Evolutionary conservation across 2,329 filamentous ascomycete species (phyloP), one percentile per base, ranked within the genome.

Genomic region (Fonsecaea multimorphosa): DNA sequence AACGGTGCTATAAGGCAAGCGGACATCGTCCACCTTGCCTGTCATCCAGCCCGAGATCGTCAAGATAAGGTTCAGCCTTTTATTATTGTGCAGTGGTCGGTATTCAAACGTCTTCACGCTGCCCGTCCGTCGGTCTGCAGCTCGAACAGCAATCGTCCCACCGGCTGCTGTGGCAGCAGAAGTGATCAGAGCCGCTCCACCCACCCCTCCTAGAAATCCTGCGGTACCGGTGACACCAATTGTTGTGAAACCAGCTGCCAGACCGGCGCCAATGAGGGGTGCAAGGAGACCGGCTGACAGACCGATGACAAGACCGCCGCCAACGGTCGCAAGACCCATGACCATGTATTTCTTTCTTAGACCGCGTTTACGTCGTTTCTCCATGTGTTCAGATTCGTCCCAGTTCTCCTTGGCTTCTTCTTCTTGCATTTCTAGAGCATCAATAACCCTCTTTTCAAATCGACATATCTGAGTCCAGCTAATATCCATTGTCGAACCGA

Each of bases 41-140:
- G 92, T 97, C 91, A 99, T 96, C 95, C 95, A 99, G 2, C 95
- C 95, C 0, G 94, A 93, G 32, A 99, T 87, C 0, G 95, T 98
- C 44, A 99, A 88, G 69, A 99, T 95, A 32, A 99, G 85, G 73
- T 99, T 98, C 44, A 97, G 91, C 64, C 93, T 86, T 79, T 99
- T 99, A 79, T 98, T 98, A 81, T 99, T 99, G 82, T 98, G 93
- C 53, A 99, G 81, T 6, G 95, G 95, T 52, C 94, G 87, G 76
- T 98, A 99, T 78, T 99, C 95, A 74, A 98, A 99, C 0, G 95
- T 99, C 78, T 89, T 93, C 64, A 99, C 96, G 1, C 93, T 89
- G 14, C 95, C 94, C 1, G 91, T 98, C 72, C 95, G 86, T 73
- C 93, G 86, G 73, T 91, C 85, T n/a, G 93, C 93, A 29, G 95